Conservation (phyloP, 345 rosid genomes). For the Eucalyptus guilfoylei region DNA sequence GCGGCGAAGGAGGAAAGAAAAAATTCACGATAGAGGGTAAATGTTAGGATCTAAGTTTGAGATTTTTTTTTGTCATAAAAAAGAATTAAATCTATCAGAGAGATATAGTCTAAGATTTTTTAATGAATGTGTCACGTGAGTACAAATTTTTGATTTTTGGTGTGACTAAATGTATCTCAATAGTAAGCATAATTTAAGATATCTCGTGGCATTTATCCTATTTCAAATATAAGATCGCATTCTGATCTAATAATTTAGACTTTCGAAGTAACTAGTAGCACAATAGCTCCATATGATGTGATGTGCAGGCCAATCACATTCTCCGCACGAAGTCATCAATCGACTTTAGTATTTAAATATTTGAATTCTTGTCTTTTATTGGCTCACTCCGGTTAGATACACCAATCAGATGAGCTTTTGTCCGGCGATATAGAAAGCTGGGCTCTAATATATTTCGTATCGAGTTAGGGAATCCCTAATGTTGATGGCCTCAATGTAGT, state of each 20-base stretch:
- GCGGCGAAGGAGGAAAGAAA: fast-evolving
- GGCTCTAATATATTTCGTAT: background rate
- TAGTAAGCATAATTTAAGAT: background rate
- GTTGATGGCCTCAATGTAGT: background rate
- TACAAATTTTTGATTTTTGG: fast-evolving
- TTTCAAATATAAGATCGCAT: background rate
- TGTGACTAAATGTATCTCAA: too few relatives aligned
- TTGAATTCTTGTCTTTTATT: background rate
- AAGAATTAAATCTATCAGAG: fast-evolving
- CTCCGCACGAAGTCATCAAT: background rate
- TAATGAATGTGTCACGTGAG: fast-evolving
- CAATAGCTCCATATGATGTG: background rate
- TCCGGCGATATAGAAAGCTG: background rate
- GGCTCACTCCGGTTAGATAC: background rate
- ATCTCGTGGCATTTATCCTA: fast-evolving
- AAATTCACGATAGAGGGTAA: fast-evolving
- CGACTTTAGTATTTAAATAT: background rate
- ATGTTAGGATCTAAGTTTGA: background rate
- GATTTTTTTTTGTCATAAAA: background rate
- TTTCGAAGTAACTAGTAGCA: background rate
- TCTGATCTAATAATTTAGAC: background rate
- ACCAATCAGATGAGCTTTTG: background rate
- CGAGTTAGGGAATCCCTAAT: background rate
- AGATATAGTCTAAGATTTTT: fast-evolving
- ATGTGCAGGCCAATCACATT: background rate